A percentile compares a stretch with the other conserved stretches of the same genome.
Evolutionary conservation across 2,329 filamentous ascomycete species (phyloP).

Genomic region (Fusarium sp.): DNA sequence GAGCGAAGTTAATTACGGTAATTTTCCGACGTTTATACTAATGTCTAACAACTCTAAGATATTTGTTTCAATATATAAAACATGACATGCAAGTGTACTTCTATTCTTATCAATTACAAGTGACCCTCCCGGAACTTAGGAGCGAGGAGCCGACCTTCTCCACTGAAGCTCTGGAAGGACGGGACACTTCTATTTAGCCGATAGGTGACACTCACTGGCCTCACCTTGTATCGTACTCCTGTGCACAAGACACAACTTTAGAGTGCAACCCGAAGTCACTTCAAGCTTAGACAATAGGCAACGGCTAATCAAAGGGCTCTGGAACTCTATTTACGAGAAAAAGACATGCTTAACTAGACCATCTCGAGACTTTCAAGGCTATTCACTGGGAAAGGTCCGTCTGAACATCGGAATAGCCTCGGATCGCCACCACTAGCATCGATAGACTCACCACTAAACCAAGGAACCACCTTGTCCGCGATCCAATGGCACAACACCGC

Average conservation of each 20-base stretch:
- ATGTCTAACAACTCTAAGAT: background rate
- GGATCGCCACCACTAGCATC: slow-evolving; percentile 9
- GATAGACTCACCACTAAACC: slow-evolving; percentile 9
- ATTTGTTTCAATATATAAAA: background rate
- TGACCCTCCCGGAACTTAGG: background rate
- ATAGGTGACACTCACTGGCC: background rate
- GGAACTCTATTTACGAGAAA: background rate
- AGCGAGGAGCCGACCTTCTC: background rate
- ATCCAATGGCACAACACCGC: slow-evolving; percentile 38
- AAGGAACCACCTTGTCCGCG: slow-evolving; percentile 19
- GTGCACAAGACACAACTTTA: background rate
- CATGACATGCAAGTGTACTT: background rate
- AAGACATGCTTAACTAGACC: background rate
- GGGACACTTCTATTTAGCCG: slow-evolving; percentile 17
- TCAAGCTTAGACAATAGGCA: background rate
- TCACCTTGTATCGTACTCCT: background rate
- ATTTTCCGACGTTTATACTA: background rate
- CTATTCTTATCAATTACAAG: background rate
- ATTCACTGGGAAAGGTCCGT: slow-evolving; percentile 22
- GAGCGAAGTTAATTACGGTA: fast-evolving
- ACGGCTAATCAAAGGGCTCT: background rate
- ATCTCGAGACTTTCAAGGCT: background rate
- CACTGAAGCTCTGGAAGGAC: background rate
- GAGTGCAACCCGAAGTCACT: background rate
- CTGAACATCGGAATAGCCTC: slow-evolving; percentile 29